Conservation (phyloP, 2,329 filamentous ascomycete species). For the Stagonosporopsis vannaccii region DNA sequence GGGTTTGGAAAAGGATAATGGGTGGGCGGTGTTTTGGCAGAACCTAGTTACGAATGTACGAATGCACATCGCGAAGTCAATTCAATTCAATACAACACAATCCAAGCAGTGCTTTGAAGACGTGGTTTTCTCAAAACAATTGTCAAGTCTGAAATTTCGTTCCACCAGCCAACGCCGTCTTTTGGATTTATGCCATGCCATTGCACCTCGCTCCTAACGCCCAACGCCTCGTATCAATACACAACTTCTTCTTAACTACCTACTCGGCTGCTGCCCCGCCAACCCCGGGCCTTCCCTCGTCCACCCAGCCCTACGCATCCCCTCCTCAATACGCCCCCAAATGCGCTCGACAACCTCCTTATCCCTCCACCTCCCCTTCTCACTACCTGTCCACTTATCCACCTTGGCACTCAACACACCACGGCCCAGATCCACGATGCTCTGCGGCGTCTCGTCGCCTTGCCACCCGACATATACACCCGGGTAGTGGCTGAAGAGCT, state of each 20-base stretch:
- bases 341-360: slow-evolving; percentile 91
- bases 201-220: slow-evolving; percentile 12
- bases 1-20: background rate
- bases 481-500: slow-evolving; percentile 87
- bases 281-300: slow-evolving; percentile 69
- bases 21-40: background rate
- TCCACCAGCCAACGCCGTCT: slow-evolving; percentile 3
- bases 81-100: background rate
- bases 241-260: slow-evolving; percentile 11
- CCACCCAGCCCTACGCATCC: slow-evolving; percentile 89
- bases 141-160: background rate
- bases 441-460: slow-evolving; percentile 79
- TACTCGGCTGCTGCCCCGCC: slow-evolving; percentile 29
- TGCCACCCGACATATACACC: slow-evolving; percentile 93
- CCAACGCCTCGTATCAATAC: slow-evolving; percentile 15
- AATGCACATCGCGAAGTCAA: background rate
- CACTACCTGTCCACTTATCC: slow-evolving; percentile 76
- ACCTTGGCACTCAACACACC: slow-evolving; percentile 79
- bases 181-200: slow-evolving; percentile 22
- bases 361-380: slow-evolving; percentile 76
- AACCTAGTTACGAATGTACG: slow-evolving; percentile 2
- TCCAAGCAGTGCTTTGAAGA: background rate
- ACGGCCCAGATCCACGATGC: slow-evolving; percentile 83
- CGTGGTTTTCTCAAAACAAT: background rate
- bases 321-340: slow-evolving; percentile 86